Percentiles rank a stretch among this genome's conserved stretches.
These are phyloP conservation scores for Neofusicoccum sp. DNA, from an alignment of 2,329 filamentous ascomycete species.

Conservation along the genomic window DNA sequence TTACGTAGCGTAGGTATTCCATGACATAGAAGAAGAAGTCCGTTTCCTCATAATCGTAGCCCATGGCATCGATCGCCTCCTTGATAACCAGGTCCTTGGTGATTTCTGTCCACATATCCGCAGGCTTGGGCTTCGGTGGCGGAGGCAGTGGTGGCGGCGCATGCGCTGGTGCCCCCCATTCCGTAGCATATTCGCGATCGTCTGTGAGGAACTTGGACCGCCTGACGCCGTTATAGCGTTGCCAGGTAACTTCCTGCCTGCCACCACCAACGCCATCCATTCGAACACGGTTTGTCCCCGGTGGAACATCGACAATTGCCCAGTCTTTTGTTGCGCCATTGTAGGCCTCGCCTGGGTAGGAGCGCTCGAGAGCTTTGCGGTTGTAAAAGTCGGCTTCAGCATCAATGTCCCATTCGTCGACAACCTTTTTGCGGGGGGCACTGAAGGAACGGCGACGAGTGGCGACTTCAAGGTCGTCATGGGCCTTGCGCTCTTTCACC, in stretches of 20 bases:
- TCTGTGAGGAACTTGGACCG: constrained; percentile 72
- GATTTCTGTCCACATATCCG: constrained; percentile 88
- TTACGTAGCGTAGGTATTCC: constrained; percentile 82
- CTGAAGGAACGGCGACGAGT: constrained; percentile 41
- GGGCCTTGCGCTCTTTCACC: constrained; percentile 27
- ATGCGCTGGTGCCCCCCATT: constrained; percentile 37
- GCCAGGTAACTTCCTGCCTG: constrained; percentile 74
- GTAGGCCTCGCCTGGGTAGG: constrained; percentile 69
- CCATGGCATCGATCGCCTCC: constrained; percentile 80
- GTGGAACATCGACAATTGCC: constrained; percentile 80
- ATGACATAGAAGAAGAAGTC: constrained; percentile 89
- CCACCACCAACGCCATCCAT: constrained; percentile 77
- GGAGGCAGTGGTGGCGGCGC: constrained; percentile 5
- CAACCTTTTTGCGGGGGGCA: constrained; percentile 50
- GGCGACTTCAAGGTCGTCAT: constrained; percentile 27
- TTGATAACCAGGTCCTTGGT: constrained; percentile 86
- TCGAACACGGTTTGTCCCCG: constrained; percentile 76
- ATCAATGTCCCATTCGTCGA: constrained; percentile 47
- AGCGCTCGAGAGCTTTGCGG: constrained; percentile 66
- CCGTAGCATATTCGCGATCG: constrained; percentile 51
- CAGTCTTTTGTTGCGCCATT: constrained; percentile 74
- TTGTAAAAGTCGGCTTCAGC: constrained; percentile 62
- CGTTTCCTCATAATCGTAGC: constrained; percentile 89
- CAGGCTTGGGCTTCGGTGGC: constrained; percentile 36
- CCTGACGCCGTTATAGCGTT: constrained; percentile 74